A percentile compares a stretch with the other conserved stretches of the same genome.
phyloP scores from a whole-genome alignment of 176 grass and related monocot genomes.

The Secale cereale region DNA sequence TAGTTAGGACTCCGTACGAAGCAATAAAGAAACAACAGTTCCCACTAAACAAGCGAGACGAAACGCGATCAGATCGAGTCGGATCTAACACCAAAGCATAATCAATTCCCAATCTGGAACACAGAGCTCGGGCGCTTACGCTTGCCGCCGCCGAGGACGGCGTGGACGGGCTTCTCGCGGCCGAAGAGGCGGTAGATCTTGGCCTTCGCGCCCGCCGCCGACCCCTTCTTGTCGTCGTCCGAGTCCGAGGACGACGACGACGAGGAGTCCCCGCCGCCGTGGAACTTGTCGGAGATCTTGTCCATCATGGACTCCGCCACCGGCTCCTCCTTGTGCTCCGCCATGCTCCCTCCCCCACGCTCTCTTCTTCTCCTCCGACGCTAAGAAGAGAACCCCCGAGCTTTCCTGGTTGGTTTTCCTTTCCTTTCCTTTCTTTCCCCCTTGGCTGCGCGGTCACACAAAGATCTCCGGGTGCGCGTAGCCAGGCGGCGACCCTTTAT shows the following conservation, averaged over 20 bases:
- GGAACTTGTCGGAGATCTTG: constrained; percentile 66
- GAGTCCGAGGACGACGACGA: constrained; percentile 79
- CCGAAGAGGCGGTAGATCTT: constrained; percentile 82
- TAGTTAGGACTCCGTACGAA: neutral
- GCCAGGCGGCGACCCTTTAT: constrained; percentile 19
- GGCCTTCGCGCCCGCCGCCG: constrained; percentile 30
- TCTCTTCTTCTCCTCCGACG: no score
- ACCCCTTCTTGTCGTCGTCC: constrained; percentile 51
- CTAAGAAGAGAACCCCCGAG: neutral
- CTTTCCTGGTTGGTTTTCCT: neutral
- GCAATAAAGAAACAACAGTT: neutral
- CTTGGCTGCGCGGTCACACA: constrained; percentile 1
- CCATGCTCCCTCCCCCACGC: constrained; percentile 33
- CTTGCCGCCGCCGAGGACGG: constrained; percentile 63
- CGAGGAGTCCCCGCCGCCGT: constrained; percentile 43
- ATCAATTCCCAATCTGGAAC: neutral
- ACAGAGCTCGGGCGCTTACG: constrained; percentile 33
- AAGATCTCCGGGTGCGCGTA: constrained; percentile 14
- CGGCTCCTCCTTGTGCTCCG: constrained; percentile 73
- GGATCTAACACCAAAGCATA: constrained; percentile 1
- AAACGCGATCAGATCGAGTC: constrained; percentile 15
- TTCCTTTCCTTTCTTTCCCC: neutral
- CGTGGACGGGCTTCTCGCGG: constrained; percentile 53
- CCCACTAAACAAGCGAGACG: neutral
- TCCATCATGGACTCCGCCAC: constrained; percentile 54